Conservation (phyloP, 257 asterid species). For the Solanum bukasovii region DNA sequence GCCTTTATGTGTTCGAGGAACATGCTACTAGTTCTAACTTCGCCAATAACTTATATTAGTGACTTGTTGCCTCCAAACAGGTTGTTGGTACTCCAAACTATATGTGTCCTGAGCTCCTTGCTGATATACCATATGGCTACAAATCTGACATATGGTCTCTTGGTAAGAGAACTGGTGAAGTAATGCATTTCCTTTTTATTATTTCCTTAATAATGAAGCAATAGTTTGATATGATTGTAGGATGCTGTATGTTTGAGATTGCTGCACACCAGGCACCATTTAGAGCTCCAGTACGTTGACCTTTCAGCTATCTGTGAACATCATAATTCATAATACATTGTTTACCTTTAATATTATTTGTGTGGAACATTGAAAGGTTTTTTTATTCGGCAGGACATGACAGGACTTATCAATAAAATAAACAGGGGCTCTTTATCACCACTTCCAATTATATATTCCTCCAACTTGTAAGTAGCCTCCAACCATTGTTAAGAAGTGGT, state of each 20-base stretch:
- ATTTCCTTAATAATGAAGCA: neutral
- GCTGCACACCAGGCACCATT: constrained; percentile 89
- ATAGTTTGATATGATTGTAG: constrained; percentile 21
- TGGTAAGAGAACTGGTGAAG: constrained; percentile 31
- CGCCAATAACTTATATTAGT: neutral
- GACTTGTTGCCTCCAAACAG: constrained; percentile 24
- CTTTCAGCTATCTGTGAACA: neutral
- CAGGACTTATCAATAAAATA: constrained; percentile 88
- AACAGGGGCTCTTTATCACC: constrained; percentile 80
- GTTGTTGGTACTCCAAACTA: constrained; percentile 79
- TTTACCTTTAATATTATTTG: neutral
- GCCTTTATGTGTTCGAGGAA: neutral
- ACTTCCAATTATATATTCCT: constrained; percentile 77
- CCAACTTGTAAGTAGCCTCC: constrained; percentile 58
- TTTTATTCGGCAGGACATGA: constrained; percentile 60
- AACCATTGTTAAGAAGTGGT: neutral
- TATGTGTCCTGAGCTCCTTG: constrained; percentile 96
- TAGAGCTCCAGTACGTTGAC: constrained; percentile 68
- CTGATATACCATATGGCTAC: constrained; percentile 80
- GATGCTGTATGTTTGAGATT: constrained; percentile 96
- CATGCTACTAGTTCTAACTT: neutral
- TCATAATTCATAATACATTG: neutral
- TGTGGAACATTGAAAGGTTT: constrained; percentile 9
- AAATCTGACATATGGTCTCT: constrained; percentile 96
- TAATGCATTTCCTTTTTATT: neutral